A percentile compares a stretch with the other conserved stretches of the same genome.
phyloP scores from a whole-genome alignment of 2,329 filamentous ascomycete species.

The Lachnellula occidentalis region DNA sequence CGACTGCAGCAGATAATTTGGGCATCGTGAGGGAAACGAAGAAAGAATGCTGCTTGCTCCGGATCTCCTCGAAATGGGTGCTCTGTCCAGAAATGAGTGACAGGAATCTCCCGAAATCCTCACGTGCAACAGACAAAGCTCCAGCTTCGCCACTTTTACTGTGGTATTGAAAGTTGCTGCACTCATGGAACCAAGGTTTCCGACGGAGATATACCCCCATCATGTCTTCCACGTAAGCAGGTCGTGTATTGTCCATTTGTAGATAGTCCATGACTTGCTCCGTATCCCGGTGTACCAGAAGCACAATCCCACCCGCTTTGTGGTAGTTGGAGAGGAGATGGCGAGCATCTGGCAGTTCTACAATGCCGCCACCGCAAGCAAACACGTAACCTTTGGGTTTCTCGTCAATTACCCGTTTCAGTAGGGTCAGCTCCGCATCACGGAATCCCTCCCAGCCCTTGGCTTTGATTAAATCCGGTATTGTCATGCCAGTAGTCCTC shows the following conservation, averaged over 20 bases:
- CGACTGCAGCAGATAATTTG: conserved; percentile 57
- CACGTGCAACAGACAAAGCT: conserved; percentile 29
- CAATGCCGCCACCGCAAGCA: conserved; percentile 89
- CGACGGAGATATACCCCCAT: conserved; percentile 84
- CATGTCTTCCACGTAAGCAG: conserved; percentile 90
- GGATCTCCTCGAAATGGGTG: conserved; percentile 48
- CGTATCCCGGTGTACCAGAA: conserved; percentile 83
- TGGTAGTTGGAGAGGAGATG: conserved; percentile 69
- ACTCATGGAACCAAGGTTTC: conserved; percentile 84
- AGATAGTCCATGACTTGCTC: conserved; percentile 85
- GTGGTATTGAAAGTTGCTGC: conserved; percentile 92
- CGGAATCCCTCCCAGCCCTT: conserved; percentile 88
- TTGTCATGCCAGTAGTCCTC: conserved; percentile 63
- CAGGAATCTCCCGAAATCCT: conserved; percentile 71
- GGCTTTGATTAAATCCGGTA: conserved; percentile 76
- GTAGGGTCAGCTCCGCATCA: conserved; percentile 66
- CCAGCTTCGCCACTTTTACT: conserved; percentile 55
- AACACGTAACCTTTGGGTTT: conserved; percentile 74
- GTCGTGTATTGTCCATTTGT: conserved; percentile 80
- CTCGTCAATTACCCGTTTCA: conserved; percentile 69
- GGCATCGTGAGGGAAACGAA: conserved; percentile 89
- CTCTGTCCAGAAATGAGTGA: conserved; percentile 60
- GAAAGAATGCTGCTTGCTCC: conserved; percentile 72
- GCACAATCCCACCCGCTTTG: conserved; percentile 71
- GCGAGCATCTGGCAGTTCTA: conserved; percentile 77